A percentile compares a stretch with the other conserved stretches of the same genome.
phyloP scores from a whole-genome alignment of 345 rosid genomes.

The Diplotaxis tenuifolia region DNA sequence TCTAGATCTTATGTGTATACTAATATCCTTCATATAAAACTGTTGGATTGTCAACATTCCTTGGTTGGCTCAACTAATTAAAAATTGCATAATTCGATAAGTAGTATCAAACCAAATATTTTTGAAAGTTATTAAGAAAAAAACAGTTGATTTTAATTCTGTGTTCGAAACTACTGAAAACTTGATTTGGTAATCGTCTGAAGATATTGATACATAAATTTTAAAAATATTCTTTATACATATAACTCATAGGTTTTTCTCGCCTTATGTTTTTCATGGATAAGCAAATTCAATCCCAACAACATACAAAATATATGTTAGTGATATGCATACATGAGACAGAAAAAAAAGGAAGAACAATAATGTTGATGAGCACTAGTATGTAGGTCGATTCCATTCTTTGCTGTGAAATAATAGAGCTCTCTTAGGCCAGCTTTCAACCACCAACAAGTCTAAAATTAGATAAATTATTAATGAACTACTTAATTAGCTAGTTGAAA shows the following conservation, averaged over 20 bases:
- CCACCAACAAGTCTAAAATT: conserved; percentile 5
- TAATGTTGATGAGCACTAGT: conserved; percentile 5
- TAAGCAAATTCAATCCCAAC: neutral
- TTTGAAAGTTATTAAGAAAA: neutral
- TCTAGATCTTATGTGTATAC: conserved; percentile 25
- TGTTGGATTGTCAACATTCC: conserved; percentile 7
- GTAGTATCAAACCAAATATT: neutral
- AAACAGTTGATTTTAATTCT: no score
- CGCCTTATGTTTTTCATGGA: neutral
- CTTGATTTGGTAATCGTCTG: neutral
- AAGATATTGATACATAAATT: neutral
- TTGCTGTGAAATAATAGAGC: conserved; percentile 25
- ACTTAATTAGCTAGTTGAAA: conserved; percentile 23
- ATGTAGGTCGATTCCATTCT: conserved; percentile 27
- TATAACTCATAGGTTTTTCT: neutral
- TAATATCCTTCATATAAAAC: neutral
- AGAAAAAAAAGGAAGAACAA: neutral
- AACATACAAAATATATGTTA: neutral
- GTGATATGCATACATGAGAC: neutral
- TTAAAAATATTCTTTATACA: neutral
- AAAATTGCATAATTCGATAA: neutral
- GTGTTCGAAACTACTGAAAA: neutral
- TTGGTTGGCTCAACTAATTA: conserved; percentile 4
- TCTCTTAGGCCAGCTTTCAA: conserved; percentile 36
- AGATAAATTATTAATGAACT: neutral